A percentile compares a stretch with the other conserved stretches of the same genome.
Conservation (phyloP, 768 basidiomycete genomes). For the Tubosaeta brunneosetosa region DNA sequence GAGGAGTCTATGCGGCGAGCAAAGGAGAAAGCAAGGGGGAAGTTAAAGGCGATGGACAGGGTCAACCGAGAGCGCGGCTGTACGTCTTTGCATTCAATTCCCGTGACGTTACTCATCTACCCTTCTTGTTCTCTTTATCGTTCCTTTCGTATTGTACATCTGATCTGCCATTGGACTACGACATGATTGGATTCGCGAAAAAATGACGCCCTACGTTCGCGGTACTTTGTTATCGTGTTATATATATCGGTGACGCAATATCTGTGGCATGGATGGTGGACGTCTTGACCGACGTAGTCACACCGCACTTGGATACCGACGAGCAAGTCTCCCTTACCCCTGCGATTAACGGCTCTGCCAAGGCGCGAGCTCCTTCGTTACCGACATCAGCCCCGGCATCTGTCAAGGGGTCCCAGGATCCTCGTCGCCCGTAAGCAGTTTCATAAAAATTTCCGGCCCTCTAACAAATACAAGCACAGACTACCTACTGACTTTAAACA, state of each 20-base stretch:
- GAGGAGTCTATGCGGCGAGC: constrained; percentile 73
- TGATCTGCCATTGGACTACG: constrained; percentile 3
- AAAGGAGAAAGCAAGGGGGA: constrained; percentile 72
- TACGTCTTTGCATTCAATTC: constrained; percentile 41
- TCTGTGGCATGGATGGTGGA: constrained; percentile 10
- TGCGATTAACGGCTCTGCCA: constrained; percentile 34
- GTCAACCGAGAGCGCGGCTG: constrained; percentile 72
- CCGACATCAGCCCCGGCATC: constrained; percentile 45
- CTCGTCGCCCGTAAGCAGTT: constrained; percentile 63
- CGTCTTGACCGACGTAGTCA: constrained; percentile 27
- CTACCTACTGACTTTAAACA: constrained; percentile 55
- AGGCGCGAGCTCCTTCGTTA: constrained; percentile 46
- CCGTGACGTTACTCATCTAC: constrained; percentile 9
- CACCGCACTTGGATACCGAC: constrained; percentile 49
- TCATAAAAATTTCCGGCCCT: too few relatives aligned
- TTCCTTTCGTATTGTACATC: background rate
- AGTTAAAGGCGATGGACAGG: constrained; percentile 65
- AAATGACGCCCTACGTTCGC: background rate
- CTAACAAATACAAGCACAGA: constrained; percentile 14
- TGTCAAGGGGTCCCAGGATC: constrained; percentile 53
- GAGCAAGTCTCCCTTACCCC: constrained; percentile 36
- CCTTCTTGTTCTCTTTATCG: constrained; percentile 16
- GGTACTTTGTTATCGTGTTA: background rate
- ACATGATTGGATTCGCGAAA: constrained; percentile 11
- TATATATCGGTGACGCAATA: constrained; percentile 9